These are phyloP conservation scores for Tuber borchii DNA, from an alignment of 495 filamentous ascomycete species.

Conservation along the genomic window DNA sequence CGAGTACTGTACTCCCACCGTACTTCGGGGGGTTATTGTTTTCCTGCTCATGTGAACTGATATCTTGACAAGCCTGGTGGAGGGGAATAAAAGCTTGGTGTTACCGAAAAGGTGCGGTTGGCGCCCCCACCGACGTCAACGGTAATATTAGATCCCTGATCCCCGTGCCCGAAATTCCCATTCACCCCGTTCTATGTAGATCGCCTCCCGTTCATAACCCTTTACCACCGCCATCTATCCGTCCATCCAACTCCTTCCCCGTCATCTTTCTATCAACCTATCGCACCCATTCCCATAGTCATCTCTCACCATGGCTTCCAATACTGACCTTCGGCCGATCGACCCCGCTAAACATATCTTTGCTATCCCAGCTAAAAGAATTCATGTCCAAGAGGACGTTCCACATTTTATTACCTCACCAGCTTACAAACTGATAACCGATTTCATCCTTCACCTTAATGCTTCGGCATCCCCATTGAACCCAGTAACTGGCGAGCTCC, in stretches of 20 bases:
- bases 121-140: background rate
- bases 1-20: background rate
- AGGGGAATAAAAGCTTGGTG: background rate
- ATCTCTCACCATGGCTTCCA: slow-evolving; percentile 5
- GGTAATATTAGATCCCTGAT: slow-evolving; percentile 1
- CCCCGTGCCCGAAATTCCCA: slow-evolving; percentile 1
- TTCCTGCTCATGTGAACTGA: background rate
- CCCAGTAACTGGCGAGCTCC: slow-evolving; percentile 43
- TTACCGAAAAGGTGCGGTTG: background rate
- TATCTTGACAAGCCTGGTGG: background rate
- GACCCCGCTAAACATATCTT: slow-evolving; percentile 46
- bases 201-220: background rate
- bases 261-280: slow-evolving; percentile 5
- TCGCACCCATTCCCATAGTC: slow-evolving; percentile 2
- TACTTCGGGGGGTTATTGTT: background rate
- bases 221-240: background rate
- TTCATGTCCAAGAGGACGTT: slow-evolving; percentile 76
- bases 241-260: background rate
- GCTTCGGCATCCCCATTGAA: slow-evolving; percentile 71
- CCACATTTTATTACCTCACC: slow-evolving; percentile 64
- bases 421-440: slow-evolving; percentile 78
- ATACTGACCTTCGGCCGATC: slow-evolving; percentile 19
- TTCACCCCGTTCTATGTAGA: background rate
- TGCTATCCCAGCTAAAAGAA: slow-evolving; percentile 60
- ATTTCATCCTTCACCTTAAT: slow-evolving; percentile 84